Evolutionary conservation across 768 basidiomycete species (phyloP), one percentile per base, ranked within the genome.

Genomic region (Trametes cingulata): DNA sequence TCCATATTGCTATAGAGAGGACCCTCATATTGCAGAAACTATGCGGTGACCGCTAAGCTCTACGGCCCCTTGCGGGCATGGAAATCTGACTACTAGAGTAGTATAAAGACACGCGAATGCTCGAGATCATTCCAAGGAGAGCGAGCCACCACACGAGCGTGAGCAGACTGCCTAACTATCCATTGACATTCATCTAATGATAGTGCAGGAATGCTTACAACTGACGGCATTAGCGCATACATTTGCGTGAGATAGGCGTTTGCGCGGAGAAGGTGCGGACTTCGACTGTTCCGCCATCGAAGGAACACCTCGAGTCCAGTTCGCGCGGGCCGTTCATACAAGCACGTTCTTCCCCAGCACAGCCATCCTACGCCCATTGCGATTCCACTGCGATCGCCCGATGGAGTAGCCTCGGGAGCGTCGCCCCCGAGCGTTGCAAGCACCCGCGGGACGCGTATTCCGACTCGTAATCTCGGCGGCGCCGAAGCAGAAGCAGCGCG

Each of bases 371-470:
- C 29, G 29, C 29, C 29, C 29, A 10, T 33, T 33, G n/a, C 17
- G 24, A 19, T 27, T 42, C 39, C 52, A 22, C 17, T 37, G 10
- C 10, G 24, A 33, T 12, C 36, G 35, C 55, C 46, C 3, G 46
- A 56, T 56, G 55, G 55, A 27, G 55, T 48, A 56, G 55, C 45
- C n/a, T 56, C 55, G 55, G 55, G 55, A 56, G 55, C 37, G 43
- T 24, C 55, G 46, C 29, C 33, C 22, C 22, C 29, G 15, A 24
- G 22, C n/a, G 24, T 19, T 8, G 19, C 24, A 25, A 24, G 24
- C 24, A 25, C n/a, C 2, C 36, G 20, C 49, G 52, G 45, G 55
- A 56, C 36, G 45, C 43, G 46, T 27, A n/a, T 56, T 56, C 55
- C 46, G 55, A 19, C 55, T 27, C 10, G 8, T 52, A 40, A 52